A percentile compares a stretch with the other conserved stretches of the same genome.
Conservation (phyloP, 495 filamentous ascomycete genomes). For the Lophiostoma macrostomum region DNA sequence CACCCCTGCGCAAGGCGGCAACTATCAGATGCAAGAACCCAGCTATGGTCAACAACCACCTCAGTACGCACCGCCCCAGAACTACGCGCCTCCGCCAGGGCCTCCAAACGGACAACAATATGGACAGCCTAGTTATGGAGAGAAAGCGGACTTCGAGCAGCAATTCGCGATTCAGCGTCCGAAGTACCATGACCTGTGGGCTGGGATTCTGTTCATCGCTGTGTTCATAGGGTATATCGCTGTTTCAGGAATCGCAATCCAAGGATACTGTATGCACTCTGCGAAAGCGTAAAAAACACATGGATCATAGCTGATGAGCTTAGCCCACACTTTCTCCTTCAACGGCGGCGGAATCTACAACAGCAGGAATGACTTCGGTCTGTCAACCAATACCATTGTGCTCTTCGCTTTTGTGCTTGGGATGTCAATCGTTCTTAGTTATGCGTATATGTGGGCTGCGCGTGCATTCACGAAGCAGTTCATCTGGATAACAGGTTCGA, state of each 20-base stretch:
- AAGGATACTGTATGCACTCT: conserved; percentile 61
- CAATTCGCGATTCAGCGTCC: conserved; percentile 76
- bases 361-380: conserved; percentile 58
- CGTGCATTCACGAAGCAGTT: conserved; percentile 83
- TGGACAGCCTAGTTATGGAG: conserved; percentile 11
- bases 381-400: conserved; percentile 81
- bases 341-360: conserved; percentile 74
- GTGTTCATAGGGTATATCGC: conserved; percentile 74
- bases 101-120: conserved; percentile 14
- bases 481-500: conserved; percentile 72
- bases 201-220: conserved; percentile 72
- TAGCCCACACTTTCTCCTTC: conserved; percentile 49
- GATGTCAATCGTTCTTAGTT: conserved; percentile 70
- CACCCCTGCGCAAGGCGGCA: background rate
- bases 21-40: conserved; percentile 13
- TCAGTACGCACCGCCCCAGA: conserved; percentile 19
- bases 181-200: conserved; percentile 88
- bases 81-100: conserved; percentile 3
- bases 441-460: conserved; percentile 70
- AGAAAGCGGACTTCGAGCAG: conserved; percentile 67
- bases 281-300: too few relatives aligned
- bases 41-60: conserved; percentile 13
- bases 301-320: too few relatives aligned
- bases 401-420: conserved; percentile 75
- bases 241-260: conserved; percentile 71